Percentiles rank a stretch among this genome's conserved stretches.
These are phyloP conservation scores for Flaveria brownii DNA, from an alignment of 129 eudicot species.

Conservation along the genomic window DNA sequence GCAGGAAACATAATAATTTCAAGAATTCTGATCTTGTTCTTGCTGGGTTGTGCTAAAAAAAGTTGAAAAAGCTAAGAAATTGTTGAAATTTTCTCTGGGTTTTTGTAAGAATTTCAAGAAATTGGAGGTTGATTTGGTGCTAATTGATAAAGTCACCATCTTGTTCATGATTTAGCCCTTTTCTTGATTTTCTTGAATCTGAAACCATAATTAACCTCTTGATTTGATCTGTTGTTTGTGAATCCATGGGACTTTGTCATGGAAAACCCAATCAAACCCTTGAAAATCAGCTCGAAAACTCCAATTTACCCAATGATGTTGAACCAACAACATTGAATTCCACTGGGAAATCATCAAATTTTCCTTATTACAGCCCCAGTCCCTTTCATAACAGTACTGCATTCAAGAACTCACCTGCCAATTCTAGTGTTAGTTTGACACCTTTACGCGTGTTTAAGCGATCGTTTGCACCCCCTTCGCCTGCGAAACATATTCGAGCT, in stretches of 20 bases:
- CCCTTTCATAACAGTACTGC: constrained; percentile 66
- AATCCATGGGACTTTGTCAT: constrained; percentile 97
- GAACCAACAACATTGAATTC: constrained; percentile 45
- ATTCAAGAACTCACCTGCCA: constrained; percentile 89
- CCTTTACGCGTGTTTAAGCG: constrained; percentile 80
- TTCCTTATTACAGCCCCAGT: constrained; percentile 92
- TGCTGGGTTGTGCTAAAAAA: constrained; percentile 21
- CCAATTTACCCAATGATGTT: constrained; percentile 40
- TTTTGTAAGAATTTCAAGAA: constrained; percentile 13
- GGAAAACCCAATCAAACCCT: constrained; percentile 83
- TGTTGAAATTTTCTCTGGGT: constrained; percentile 38
- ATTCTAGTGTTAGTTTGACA: constrained; percentile 79
- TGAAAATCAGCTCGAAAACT: constrained; percentile 54
- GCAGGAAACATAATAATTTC: constrained; percentile 28
- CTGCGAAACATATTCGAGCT: constrained; percentile 93
- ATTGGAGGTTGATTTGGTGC: constrained; percentile 16
- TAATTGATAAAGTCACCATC: constrained; percentile 12
- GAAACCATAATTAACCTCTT: background rate
- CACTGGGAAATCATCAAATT: constrained; percentile 67
- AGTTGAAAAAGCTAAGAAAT: background rate
- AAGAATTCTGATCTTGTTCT: constrained; percentile 27
- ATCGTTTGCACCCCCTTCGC: constrained; percentile 95
- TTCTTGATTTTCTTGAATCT: constrained; percentile 24
- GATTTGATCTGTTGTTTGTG: constrained; percentile 29
- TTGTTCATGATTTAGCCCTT: constrained; percentile 35